Conservation (phyloP, 352 stramenopile genomes). For the Globisporangium mamillatum region DNA sequence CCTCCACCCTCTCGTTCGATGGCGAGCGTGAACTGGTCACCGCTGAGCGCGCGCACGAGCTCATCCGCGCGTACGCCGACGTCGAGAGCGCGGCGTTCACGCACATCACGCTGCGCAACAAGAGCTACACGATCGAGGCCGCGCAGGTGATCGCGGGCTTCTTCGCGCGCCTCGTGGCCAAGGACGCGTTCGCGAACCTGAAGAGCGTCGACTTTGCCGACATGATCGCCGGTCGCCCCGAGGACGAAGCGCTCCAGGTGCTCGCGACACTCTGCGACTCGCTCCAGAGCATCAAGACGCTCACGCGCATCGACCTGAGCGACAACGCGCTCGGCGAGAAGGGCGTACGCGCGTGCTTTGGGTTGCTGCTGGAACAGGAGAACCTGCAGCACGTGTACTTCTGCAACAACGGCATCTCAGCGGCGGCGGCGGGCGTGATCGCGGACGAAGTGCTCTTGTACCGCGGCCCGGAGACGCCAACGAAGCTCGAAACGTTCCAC, state of each 20-base stretch:
- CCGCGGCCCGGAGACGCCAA: slow-evolving; percentile 54
- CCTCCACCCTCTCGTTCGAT: slow-evolving; percentile 39
- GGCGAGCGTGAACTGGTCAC: slow-evolving; percentile 81
- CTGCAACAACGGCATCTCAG: slow-evolving; percentile 95
- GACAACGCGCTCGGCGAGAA: slow-evolving; percentile 96
- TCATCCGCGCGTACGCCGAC: slow-evolving; percentile 49
- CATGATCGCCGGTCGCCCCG: slow-evolving; percentile 80
- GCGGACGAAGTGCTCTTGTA: slow-evolving; percentile 88
- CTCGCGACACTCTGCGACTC: slow-evolving; percentile 77
- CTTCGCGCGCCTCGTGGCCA: slow-evolving; percentile 45
- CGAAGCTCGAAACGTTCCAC: slow-evolving; percentile 91
- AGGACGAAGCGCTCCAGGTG: slow-evolving; percentile 83
- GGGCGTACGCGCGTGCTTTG: slow-evolving; percentile 89
- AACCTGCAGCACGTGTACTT: slow-evolving; percentile 88
- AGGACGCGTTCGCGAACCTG: slow-evolving; percentile 53
- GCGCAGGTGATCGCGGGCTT: slow-evolving; percentile 75
- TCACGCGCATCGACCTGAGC: slow-evolving; percentile 86
- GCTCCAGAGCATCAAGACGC: slow-evolving; percentile 65
- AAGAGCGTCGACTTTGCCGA: slow-evolving; percentile 84
- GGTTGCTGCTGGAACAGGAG: slow-evolving; percentile 74
- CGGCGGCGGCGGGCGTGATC: slow-evolving; percentile 83
- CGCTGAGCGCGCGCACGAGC: slow-evolving; percentile 60
- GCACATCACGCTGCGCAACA: slow-evolving; percentile 86
- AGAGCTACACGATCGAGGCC: slow-evolving; percentile 83
- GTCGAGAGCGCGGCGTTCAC: slow-evolving; percentile 45